phyloP scores from a whole-genome alignment of 2,329 filamentous ascomycete genomes.

The Elsinoe necatrix region DNA sequence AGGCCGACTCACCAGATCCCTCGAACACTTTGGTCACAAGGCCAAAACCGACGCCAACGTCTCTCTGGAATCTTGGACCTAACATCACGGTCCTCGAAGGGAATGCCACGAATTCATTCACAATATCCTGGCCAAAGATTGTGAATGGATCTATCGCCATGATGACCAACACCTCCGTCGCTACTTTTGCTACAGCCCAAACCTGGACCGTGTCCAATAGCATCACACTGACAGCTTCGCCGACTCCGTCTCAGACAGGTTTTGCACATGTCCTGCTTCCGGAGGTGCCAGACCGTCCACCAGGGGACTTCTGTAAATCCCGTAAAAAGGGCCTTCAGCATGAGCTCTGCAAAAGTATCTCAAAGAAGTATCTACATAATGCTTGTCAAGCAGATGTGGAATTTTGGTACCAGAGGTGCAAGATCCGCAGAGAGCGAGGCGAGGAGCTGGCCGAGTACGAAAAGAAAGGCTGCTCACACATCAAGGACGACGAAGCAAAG shows the following conservation, averaged over 20 bases:
- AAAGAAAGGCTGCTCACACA: not conserved
- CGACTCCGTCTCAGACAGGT: not conserved
- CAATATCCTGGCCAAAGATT: not conserved
- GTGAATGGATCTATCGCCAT: not conserved
- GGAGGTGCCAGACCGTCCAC: not conserved
- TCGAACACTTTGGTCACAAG: not conserved
- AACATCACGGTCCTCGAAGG: not conserved
- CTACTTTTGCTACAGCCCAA: not conserved
- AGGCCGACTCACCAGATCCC: constrained; percentile 1
- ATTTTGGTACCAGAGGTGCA: not conserved
- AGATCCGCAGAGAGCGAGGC: not conserved
- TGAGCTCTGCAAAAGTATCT: not conserved
- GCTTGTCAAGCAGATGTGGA: not conserved
- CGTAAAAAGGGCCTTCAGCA: not conserved
- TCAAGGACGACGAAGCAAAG: not conserved
- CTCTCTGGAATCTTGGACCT: not conserved
- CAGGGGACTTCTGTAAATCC: not conserved
- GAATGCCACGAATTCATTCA: not conserved
- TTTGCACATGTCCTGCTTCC: not conserved
- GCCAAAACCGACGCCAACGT: not conserved
- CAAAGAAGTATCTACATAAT: not conserved
- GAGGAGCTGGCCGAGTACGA: not conserved
- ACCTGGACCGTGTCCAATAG: not conserved
- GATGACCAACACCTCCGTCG: not conserved
- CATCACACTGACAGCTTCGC: not conserved